Evolutionary conservation across 306 rosid species (phyloP).

Genomic region (Leucaena leucocephala): DNA sequence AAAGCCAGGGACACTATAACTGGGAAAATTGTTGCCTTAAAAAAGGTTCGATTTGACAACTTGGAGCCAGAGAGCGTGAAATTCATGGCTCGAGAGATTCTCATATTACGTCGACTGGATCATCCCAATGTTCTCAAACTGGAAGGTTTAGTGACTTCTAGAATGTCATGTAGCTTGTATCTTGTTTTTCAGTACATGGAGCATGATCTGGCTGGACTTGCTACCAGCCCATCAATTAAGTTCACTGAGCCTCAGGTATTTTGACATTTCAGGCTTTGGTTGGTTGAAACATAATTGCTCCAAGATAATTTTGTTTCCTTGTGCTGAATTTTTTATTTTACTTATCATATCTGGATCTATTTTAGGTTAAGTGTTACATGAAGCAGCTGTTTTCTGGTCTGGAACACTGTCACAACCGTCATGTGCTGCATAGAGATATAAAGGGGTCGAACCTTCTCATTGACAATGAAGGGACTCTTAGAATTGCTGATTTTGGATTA

Average conservation of each 20-base stretch:
- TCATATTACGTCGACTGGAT: slow-evolving; percentile 79
- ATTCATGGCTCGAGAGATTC: slow-evolving; percentile 92
- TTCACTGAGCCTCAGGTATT: slow-evolving; percentile 85
- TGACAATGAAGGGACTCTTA: slow-evolving; percentile 78
- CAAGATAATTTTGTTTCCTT: neutral
- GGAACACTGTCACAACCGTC: slow-evolving; percentile 82
- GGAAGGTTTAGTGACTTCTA: slow-evolving; percentile 89
- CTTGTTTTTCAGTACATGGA: slow-evolving; percentile 86
- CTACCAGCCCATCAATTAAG: slow-evolving; percentile 74
- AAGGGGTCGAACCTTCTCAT: slow-evolving; percentile 92
- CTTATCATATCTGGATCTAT: slow-evolving; percentile 39
- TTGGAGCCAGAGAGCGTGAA: slow-evolving; percentile 93
- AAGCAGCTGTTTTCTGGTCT: slow-evolving; percentile 83
- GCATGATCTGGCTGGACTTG: slow-evolving; percentile 95
- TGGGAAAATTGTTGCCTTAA: slow-evolving; percentile 80
- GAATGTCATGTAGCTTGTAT: slow-evolving; percentile 90
- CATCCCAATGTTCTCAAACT: slow-evolving; percentile 87
- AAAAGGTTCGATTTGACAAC: slow-evolving; percentile 93
- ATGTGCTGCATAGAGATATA: slow-evolving; percentile 84
- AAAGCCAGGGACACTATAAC: slow-evolving; percentile 82
- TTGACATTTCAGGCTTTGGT: slow-evolving; percentile 19
- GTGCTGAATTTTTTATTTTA: slow-evolving; percentile 26
- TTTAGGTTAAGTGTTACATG: slow-evolving; percentile 88
- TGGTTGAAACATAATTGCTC: slow-evolving; percentile 26
- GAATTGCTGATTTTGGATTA: slow-evolving; percentile 92